phyloP scores from a whole-genome alignment of 2,329 filamentous ascomycete species.

The Knufia fluminis region DNA sequence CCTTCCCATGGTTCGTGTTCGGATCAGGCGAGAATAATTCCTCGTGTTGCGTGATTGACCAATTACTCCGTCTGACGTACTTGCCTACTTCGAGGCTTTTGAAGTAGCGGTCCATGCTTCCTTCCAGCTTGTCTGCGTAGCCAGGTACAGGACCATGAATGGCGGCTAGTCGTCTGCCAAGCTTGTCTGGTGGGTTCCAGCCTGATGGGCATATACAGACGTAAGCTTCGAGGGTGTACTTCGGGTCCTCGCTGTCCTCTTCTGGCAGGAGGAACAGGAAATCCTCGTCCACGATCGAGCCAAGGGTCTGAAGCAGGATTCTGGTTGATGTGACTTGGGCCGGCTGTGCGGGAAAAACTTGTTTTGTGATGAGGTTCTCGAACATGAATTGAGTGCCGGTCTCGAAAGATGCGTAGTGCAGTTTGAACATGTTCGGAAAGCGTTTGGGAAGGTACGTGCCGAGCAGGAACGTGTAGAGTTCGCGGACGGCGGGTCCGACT shows the following conservation, averaged over 20 bases:
- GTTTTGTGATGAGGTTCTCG: slow-evolving; percentile 39
- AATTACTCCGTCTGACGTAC: slow-evolving; percentile 48
- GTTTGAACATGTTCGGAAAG: slow-evolving; percentile 46
- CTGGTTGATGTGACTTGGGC: slow-evolving; percentile 25
- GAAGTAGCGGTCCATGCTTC: slow-evolving; percentile 55
- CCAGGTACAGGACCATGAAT: slow-evolving; percentile 53
- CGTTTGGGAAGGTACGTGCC: slow-evolving; percentile 47
- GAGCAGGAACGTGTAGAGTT: slow-evolving; percentile 49
- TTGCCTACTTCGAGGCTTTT: slow-evolving; percentile 43
- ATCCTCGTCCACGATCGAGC: slow-evolving; percentile 49
- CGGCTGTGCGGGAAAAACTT: slow-evolving; percentile 32
- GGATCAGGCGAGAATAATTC: slow-evolving; percentile 31
- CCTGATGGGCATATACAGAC: slow-evolving; percentile 49
- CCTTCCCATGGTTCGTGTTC: slow-evolving; percentile 28
- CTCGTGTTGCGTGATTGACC: slow-evolving; percentile 33
- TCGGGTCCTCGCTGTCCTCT: slow-evolving; percentile 22
- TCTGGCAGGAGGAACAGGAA: slow-evolving; percentile 49
- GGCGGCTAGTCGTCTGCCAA: slow-evolving; percentile 42
- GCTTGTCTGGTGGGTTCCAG: slow-evolving; percentile 48
- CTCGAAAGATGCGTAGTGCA: slow-evolving; percentile 26
- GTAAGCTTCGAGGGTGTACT: slow-evolving; percentile 50
- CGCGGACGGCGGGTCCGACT: slow-evolving; percentile 41
- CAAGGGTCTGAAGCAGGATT: slow-evolving; percentile 40
- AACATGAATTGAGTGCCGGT: slow-evolving; percentile 26
- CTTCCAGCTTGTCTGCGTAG: slow-evolving; percentile 48